A percentile compares a stretch with the other conserved stretches of the same genome.
Evolutionary conservation across 805 yeast species (phyloP).

Genomic region (Zygosaccharomyces siamensis): DNA sequence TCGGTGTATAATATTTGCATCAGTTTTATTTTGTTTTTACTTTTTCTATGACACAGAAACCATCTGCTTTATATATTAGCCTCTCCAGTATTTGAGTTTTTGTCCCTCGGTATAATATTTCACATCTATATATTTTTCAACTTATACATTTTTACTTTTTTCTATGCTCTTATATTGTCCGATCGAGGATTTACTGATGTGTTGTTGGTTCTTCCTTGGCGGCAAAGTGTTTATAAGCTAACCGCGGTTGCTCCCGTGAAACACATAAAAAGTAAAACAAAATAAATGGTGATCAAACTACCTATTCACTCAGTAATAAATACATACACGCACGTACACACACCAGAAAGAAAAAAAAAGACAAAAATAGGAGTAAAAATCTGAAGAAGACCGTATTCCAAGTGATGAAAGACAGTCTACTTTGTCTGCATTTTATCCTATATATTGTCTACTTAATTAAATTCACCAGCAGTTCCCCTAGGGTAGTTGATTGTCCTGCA

Average conservation of each 20-base stretch:
- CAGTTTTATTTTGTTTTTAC: slow-evolving; percentile 1
- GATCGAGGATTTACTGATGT: no score
- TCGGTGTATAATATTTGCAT: slow-evolving; percentile 12
- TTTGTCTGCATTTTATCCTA: not conserved
- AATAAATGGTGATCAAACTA: not conserved
- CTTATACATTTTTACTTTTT: slow-evolving; percentile 3
- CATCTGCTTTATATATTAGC: slow-evolving; percentile 15
- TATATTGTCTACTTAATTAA: not conserved
- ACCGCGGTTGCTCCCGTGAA: no score
- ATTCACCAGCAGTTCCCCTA: slow-evolving; percentile 11
- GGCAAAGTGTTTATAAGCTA: no score
- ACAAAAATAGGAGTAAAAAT: not conserved
- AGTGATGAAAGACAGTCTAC: not conserved
- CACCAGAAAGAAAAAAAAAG: not conserved
- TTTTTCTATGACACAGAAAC: slow-evolving; percentile 14
- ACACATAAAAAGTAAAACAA: no score
- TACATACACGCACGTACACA: not conserved
- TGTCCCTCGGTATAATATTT: slow-evolving; percentile 8
- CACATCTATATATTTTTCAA: slow-evolving; percentile 2
- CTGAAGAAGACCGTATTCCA: not conserved
- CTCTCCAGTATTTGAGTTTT: slow-evolving; percentile 11
- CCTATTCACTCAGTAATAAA: not conserved
- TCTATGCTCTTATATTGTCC: no score
- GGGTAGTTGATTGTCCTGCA: slow-evolving; percentile 30
- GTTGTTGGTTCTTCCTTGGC: no score